Conservation (phyloP, 768 basidiomycete species). For the Kwoniella sp. region DNA sequence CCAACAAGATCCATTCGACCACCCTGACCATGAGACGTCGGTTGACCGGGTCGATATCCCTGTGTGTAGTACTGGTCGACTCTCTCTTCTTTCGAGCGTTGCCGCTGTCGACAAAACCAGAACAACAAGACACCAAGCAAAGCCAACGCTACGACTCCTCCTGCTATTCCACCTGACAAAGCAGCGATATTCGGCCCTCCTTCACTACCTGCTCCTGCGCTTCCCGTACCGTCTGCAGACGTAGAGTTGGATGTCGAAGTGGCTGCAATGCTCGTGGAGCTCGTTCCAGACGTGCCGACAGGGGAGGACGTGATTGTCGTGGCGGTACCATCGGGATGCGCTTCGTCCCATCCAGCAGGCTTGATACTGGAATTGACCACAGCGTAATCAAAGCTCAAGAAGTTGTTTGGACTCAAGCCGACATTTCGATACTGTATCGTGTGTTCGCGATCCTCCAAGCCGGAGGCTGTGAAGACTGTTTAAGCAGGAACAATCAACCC, state of each 20-base stretch:
- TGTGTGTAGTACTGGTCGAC: neutral
- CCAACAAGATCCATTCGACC: neutral
- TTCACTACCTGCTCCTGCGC: neutral
- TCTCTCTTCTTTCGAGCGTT: neutral
- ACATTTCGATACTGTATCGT: slow-evolving; percentile 22
- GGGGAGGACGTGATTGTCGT: neutral
- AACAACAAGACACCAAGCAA: slow-evolving; percentile 30
- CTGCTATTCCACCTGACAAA: slow-evolving; percentile 42
- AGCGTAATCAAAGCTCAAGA: slow-evolving; percentile 22
- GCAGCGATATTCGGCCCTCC: slow-evolving; percentile 22
- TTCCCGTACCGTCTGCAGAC: neutral
- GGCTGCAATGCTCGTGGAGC: neutral
- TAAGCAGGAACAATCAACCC: too few species aligned
- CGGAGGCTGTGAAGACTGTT: slow-evolving; percentile 18
- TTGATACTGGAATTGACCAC: slow-evolving; percentile 23
- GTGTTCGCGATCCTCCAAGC: slow-evolving; percentile 18
- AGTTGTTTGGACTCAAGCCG: slow-evolving; percentile 5
- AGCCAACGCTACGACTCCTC: slow-evolving; percentile 37
- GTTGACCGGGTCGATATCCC: neutral
- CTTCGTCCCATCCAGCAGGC: slow-evolving; percentile 1
- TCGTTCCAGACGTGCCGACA: neutral
- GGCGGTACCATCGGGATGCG: neutral
- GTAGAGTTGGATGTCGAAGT: neutral
- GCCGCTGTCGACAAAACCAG: slow-evolving; percentile 21
- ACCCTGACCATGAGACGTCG: neutral